A percentile compares a stretch with the other conserved stretches of the same genome.
phyloP scores from a whole-genome alignment of 441 rosid species.

The Viola pubescens region DNA sequence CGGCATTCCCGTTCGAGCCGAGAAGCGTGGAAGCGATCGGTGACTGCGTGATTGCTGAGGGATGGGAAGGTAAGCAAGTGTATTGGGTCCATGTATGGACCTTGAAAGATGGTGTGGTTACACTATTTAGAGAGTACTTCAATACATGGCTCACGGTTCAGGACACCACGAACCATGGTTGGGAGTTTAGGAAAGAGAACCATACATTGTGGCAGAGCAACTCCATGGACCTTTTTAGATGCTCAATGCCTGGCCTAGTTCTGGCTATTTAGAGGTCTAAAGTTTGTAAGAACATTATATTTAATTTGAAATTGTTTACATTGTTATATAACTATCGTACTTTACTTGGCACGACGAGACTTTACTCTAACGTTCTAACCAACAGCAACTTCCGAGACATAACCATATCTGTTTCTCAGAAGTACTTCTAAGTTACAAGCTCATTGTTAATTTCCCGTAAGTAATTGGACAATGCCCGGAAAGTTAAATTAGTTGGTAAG shows the following conservation, averaged over 20 bases:
- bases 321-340: no score
- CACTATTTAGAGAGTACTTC: slow-evolving; percentile 70
- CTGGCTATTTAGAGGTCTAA: slow-evolving; percentile 37
- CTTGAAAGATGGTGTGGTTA: slow-evolving; percentile 46
- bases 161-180: slow-evolving; percentile 27
- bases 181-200: slow-evolving; percentile 26
- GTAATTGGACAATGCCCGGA: no score
- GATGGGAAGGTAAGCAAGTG: slow-evolving; percentile 70
- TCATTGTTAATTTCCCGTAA: no score
- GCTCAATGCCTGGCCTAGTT: slow-evolving; percentile 60
- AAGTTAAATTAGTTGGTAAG: no score
- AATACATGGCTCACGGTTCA: slow-evolving; percentile 71
- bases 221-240: slow-evolving; percentile 45
- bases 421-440: no score
- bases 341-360: no score
- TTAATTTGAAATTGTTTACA: no score
- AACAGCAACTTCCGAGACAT: no score
- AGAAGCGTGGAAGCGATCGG: slow-evolving; percentile 46
- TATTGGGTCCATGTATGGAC: slow-evolving; percentile 90
- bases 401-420: no score
- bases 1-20: slow-evolving; percentile 52
- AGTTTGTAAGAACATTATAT: no score
- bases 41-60: slow-evolving; percentile 56
- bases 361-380: no score
- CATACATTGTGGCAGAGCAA: slow-evolving; percentile 69